Evolutionary conservation across 192 early-diverging fungal species (phyloP), one percentile per base, ranked within the genome.

Genomic region (Dissophora ornata): DNA sequence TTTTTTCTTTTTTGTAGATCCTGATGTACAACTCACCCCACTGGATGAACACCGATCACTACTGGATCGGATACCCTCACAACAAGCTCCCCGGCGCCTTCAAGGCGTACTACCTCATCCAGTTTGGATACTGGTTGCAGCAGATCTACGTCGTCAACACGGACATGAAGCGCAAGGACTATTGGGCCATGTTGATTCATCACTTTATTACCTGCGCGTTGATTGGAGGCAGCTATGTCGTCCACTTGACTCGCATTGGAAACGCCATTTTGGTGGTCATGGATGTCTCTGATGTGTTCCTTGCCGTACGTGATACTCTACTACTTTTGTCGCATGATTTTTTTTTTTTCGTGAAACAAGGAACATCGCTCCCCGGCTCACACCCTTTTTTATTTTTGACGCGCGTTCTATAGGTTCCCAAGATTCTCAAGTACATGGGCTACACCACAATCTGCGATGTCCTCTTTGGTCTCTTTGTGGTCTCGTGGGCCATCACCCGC

Each of bases 281-380:
- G 90, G 94, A 95, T 75, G 82, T 92, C 40, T 81, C 90, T 18
- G 94, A 95, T 71, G 88, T 95, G 34, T 87, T 92, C 57, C 81
- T 94, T 42, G 85, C 91, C 22, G 85, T 88, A 80, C 71, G 84
- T 71, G n/a, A n/a, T n/a, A n/a, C n/a, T n/a, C n/a, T n/a, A n/a
- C n/a, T n/a, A n/a, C n/a, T n/a, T n/a, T n/a, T n/a, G n/a, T n/a
- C n/a, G n/a, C n/a, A n/a, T n/a, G n/a, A n/a, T n/a, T n/a, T n/a
- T n/a, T n/a, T n/a, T n/a, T n/a, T n/a, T n/a, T n/a, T n/a, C n/a
- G n/a, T n/a, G n/a, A n/a, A n/a, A n/a, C n/a, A n/a, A n/a, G n/a
- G n/a, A n/a, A n/a, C n/a, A n/a, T n/a, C n/a, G n/a, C n/a, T n/a
- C n/a, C n/a, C n/a, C n/a, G n/a, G n/a, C n/a, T n/a, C n/a, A n/a